Evolutionary conservation across 2,329 filamentous ascomycete species (phyloP).

Genomic region (Hymenoscyphus infarciens): DNA sequence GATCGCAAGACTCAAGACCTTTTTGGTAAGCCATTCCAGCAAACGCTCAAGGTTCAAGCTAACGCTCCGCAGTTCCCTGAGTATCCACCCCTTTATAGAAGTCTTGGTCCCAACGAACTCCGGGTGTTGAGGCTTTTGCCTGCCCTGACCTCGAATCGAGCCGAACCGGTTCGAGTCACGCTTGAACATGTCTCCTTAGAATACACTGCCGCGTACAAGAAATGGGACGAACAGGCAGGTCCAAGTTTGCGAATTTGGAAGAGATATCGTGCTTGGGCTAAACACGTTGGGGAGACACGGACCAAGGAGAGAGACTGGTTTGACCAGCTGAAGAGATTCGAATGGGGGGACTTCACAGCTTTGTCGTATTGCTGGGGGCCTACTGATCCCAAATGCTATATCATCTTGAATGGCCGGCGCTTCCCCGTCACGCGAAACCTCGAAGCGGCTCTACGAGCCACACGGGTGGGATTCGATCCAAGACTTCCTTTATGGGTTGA

Average conservation of each 20-base stretch:
- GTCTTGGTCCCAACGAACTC: neutral
- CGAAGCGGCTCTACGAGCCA: neutral
- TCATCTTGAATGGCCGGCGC: neutral
- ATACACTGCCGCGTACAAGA: neutral
- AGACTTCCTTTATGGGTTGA: neutral
- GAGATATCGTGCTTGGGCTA: neutral
- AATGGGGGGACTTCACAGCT: neutral
- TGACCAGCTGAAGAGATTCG: neutral
- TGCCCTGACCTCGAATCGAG: neutral
- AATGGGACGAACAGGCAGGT: neutral
- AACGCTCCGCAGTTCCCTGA: neutral
- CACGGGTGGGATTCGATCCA: neutral
- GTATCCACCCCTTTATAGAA: neutral
- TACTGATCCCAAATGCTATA: neutral
- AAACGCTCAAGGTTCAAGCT: neutral
- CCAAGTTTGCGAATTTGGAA: neutral
- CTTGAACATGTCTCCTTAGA: constrained; percentile 5
- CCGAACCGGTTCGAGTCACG: neutral
- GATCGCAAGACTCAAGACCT: neutral
- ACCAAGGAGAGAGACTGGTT: neutral
- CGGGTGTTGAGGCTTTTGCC: neutral
- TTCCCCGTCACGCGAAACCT: neutral
- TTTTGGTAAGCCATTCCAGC: neutral
- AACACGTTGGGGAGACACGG: neutral
- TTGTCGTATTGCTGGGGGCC: neutral